Conservation (phyloP, 257 asterid species). For the Orobanche coerulescens region DNA sequence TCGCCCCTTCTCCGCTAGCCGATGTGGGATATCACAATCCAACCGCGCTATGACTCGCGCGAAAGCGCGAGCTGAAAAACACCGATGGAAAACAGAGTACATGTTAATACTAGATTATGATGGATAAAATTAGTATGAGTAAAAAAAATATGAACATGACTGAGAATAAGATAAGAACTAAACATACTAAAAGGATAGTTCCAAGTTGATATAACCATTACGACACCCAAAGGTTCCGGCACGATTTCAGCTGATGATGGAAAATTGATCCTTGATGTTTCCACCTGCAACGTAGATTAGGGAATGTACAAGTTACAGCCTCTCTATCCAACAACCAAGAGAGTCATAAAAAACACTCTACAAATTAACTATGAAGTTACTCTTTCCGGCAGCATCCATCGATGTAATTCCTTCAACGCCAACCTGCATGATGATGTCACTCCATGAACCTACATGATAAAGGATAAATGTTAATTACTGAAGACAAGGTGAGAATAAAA, state of each 20-base stretch:
- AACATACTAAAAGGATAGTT: conserved; percentile 85
- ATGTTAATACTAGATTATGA: too few relatives aligned
- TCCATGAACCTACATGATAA: conserved; percentile 40
- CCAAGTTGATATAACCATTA: conserved; percentile 82
- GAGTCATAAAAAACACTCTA: too few relatives aligned
- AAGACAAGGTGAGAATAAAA: too few relatives aligned
- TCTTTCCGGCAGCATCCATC: conserved; percentile 85
- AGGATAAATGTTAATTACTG: too few relatives aligned
- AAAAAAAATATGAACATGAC: too few relatives aligned
- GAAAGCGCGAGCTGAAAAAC: too few relatives aligned
- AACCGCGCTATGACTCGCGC: too few relatives aligned
- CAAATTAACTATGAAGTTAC: conserved; percentile 36
- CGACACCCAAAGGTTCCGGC: conserved; percentile 79
- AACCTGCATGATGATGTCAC: conserved; percentile 43
- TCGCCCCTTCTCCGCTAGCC: too few relatives aligned
- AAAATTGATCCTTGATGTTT: conserved; percentile 50
- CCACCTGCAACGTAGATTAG: conserved; percentile 57
- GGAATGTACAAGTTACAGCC: too few relatives aligned
- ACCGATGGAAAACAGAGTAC: too few relatives aligned
- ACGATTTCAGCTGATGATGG: conserved; percentile 83
- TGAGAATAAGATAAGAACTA: not conserved
- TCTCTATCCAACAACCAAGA: not conserved
- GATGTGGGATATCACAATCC: too few relatives aligned
- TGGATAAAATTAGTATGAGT: too few relatives aligned
- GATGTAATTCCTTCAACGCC: conserved; percentile 27